Conservation (phyloP, 768 basidiomycete genomes). For the Mycena olivaceomarginata region DNA sequence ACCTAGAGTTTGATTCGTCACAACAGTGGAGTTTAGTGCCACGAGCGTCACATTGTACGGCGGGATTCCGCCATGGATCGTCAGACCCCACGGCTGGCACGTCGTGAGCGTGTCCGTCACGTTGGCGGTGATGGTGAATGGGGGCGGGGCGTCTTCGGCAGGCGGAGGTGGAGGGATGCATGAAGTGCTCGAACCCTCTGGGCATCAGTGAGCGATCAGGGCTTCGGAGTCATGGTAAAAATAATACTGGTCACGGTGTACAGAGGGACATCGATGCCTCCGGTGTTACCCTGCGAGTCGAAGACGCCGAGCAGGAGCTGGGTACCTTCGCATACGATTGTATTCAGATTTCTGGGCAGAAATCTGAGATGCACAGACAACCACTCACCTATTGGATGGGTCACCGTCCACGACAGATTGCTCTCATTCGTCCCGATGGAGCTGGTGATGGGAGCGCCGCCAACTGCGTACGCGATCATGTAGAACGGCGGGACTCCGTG, state of each 20-base stretch:
- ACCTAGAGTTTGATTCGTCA: slow-evolving; percentile 60
- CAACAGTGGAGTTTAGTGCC: slow-evolving; percentile 52
- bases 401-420: slow-evolving; percentile 58
- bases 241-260: slow-evolving; percentile 55
- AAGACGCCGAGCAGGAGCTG: slow-evolving; percentile 58
- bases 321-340: slow-evolving; percentile 31
- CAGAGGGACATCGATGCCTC: slow-evolving; percentile 52
- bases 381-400: slow-evolving; percentile 32
- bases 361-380: no score
- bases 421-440: slow-evolving; percentile 52
- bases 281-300: slow-evolving; percentile 58
- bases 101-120: no score
- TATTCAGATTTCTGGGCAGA: no score
- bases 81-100: no score
- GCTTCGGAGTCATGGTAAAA: not conserved
- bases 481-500: slow-evolving; percentile 56
- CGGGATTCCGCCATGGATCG: slow-evolving; percentile 48
- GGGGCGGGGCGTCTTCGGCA: slow-evolving; percentile 2
- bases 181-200: slow-evolving; percentile 55
- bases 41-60: slow-evolving; percentile 64
- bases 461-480: slow-evolving; percentile 57
- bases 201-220: not conserved
- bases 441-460: slow-evolving; percentile 52
- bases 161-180: slow-evolving; percentile 49
- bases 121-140: slow-evolving; percentile 46